Percentiles rank a stretch among this genome's conserved stretches.
Evolutionary conservation across 2,329 filamentous ascomycete genomes (phyloP).

Genomic region (Xylaria sp.): DNA sequence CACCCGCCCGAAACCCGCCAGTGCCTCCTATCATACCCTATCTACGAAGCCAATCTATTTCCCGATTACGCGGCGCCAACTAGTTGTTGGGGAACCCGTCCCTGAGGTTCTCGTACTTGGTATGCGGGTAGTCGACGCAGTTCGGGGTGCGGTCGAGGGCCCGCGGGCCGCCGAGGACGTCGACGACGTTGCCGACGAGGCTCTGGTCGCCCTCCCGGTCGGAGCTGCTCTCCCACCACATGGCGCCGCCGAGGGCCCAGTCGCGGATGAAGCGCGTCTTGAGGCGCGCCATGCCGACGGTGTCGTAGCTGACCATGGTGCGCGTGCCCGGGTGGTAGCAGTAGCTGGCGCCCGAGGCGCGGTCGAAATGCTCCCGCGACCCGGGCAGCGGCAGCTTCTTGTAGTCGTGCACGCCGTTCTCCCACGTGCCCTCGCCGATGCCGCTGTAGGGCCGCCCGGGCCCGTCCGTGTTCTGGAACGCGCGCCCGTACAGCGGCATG

Average conservation of each 20-base stretch:
- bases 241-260: conserved; percentile 76
- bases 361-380: conserved; percentile 66
- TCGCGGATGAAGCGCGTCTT: conserved; percentile 75
- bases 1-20: no score
- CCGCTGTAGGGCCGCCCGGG: conserved; percentile 71
- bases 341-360: conserved; percentile 70
- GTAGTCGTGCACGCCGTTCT: conserved; percentile 84
- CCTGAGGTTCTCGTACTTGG: conserved; percentile 72
- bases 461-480: conserved; percentile 79
- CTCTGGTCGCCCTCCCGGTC: conserved; percentile 70
- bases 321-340: conserved; percentile 68
- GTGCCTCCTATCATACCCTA: no score
- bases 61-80: neutral
- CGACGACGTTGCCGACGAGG: conserved; percentile 68
- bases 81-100: conserved; percentile 56
- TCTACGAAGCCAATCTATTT: no score
- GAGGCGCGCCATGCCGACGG: conserved; percentile 62
- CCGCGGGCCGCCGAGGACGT: conserved; percentile 56
- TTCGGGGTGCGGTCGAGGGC: conserved; percentile 58
- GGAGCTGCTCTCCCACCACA: conserved; percentile 95
- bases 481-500: conserved; percentile 89
- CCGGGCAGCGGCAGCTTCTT: conserved; percentile 77
- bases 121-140: conserved; percentile 64
- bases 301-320: conserved; percentile 81
- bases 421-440: conserved; percentile 80